Conservation (phyloP, 768 basidiomycete genomes). For the Crucibulum laeve region DNA sequence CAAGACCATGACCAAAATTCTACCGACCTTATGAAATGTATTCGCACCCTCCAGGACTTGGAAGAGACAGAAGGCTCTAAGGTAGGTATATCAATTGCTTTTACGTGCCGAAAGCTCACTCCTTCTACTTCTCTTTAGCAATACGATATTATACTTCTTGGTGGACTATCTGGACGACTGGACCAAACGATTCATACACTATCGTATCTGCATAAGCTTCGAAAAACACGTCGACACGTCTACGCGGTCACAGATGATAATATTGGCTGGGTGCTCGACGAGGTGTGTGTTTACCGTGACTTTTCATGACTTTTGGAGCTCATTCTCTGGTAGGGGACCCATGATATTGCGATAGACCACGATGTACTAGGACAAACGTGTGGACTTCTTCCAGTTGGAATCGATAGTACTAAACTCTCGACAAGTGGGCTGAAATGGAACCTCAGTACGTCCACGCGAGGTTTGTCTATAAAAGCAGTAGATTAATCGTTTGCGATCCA, state of each 20-base stretch:
- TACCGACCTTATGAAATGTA: slow-evolving; percentile 97
- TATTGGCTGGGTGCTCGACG: slow-evolving; percentile 83
- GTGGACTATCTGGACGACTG: slow-evolving; percentile 85
- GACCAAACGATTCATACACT: slow-evolving; percentile 94
- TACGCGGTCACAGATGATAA: slow-evolving; percentile 90
- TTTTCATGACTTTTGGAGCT: not conserved
- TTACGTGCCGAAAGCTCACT: slow-evolving; percentile 18
- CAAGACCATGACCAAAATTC: slow-evolving; percentile 73
- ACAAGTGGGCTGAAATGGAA: slow-evolving; percentile 91
- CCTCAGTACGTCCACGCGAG: slow-evolving; percentile 47
- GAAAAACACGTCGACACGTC: slow-evolving; percentile 50
- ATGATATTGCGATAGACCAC: slow-evolving; percentile 74
- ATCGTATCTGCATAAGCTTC: slow-evolving; percentile 78
- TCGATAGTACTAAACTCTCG: slow-evolving; percentile 70
- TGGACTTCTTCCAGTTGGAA: slow-evolving; percentile 89
- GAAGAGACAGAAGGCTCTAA: slow-evolving; percentile 39
- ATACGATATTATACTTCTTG: slow-evolving; percentile 75
- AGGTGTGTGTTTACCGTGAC: slow-evolving; percentile 37
- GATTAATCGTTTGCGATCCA: slow-evolving; percentile 22
- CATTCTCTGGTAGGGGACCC: slow-evolving; percentile 61
- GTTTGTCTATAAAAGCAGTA: not conserved
- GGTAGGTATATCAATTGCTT: slow-evolving; percentile 23
- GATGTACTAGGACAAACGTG: slow-evolving; percentile 79
- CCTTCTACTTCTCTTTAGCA: slow-evolving; percentile 24
- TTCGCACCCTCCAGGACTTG: slow-evolving; percentile 53